Evolutionary conservation across 1,284 basidiomycete species (phyloP).

Genomic region (Polyporus tsugae): DNA sequence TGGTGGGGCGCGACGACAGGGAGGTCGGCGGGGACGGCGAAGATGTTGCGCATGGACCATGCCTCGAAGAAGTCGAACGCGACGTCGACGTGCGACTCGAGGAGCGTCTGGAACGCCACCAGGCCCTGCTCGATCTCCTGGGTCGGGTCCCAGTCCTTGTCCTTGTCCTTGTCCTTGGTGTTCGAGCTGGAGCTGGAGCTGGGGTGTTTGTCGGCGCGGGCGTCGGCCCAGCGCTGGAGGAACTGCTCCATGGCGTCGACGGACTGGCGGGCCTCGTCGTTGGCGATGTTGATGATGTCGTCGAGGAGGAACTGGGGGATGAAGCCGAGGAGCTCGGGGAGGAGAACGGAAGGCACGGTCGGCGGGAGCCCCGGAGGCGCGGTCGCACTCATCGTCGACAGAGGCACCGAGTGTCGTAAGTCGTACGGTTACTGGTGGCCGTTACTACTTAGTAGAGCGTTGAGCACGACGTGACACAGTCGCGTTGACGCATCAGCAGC

Average conservation of each 20-base stretch:
- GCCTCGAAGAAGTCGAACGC: constrained; percentile 85
- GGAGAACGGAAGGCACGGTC: constrained; percentile 56
- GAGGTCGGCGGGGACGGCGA: constrained; percentile 68
- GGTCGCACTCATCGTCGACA: constrained; percentile 25
- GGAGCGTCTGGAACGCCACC: constrained; percentile 78
- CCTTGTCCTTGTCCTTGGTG: constrained; percentile 43
- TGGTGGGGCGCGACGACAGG: constrained; percentile 78
- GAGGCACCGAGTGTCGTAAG: not conserved
- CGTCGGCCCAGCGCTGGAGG: constrained; percentile 72
- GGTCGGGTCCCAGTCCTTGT: constrained; percentile 61
- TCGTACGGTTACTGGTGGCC: not conserved
- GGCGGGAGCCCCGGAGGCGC: constrained; percentile 26
- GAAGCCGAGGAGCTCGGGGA: constrained; percentile 72
- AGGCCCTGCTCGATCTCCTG: constrained; percentile 78
- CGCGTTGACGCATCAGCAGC: too few relatives aligned
- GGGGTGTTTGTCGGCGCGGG: constrained; percentile 48
- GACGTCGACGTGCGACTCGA: constrained; percentile 80
- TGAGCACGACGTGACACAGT: too few relatives aligned
- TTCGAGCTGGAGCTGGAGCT: not conserved
- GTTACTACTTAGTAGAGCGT: too few relatives aligned
- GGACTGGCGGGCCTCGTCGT: constrained; percentile 72
- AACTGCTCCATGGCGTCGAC: constrained; percentile 81
- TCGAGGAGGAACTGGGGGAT: constrained; percentile 74
- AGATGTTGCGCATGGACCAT: constrained; percentile 82
- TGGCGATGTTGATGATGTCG: constrained; percentile 72